Base-by-base conservation (phyloP, 169 alveolate species). In the Cryptosporidium ryanae region DNA sequence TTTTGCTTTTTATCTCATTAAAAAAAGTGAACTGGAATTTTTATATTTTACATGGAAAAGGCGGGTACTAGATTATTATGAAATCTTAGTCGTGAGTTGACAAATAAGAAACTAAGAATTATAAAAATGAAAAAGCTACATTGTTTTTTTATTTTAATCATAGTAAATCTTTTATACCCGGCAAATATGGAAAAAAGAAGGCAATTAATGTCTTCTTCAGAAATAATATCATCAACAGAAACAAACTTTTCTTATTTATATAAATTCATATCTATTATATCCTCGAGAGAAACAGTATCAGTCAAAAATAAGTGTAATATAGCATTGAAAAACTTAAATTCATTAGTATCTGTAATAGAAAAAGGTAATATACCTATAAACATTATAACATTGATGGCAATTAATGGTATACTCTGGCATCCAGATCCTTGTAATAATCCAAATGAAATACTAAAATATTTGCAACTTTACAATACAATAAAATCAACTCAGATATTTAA, bases 371-470 rank as follows among this genome's bases (percentile, higher is more conserved):
- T 76, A 25, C 10, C 17, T n/a, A 43, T 76, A 1, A 55, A 55
- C 18, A 59, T 70, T 32, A 34, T 76, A 34, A 76, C 87, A 2
- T 4, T 12, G 5, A n/a, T 76, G 17, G 15, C 76, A 2, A 57
- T 76, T n/a, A 76, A 76, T 76, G 87, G 87, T 43, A 34, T 76
- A 38, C 25, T 76, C 34, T 76, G 87, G 87, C 71, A 59, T 38
- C 46, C 87, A 10, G 87, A 76, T 32, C 65, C 87, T 17, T 76
- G 87, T 38, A 59, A 25, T 12, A 23, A 59, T 25, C 87, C 87
- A 2, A 18, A 13, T 38, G 25, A 23, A 38, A 59, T 76, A 2
- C 21, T n/a, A 13, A 57, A 38, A 25, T 70, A 76, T 59, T 18
- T 76, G 25, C 64, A 59, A 18, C 29, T 61, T 8, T 76, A 76